These are phyloP conservation scores for Magnaporthiopsis incrustans DNA, from an alignment of 2,329 filamentous ascomycete species.

Conservation along the genomic window DNA sequence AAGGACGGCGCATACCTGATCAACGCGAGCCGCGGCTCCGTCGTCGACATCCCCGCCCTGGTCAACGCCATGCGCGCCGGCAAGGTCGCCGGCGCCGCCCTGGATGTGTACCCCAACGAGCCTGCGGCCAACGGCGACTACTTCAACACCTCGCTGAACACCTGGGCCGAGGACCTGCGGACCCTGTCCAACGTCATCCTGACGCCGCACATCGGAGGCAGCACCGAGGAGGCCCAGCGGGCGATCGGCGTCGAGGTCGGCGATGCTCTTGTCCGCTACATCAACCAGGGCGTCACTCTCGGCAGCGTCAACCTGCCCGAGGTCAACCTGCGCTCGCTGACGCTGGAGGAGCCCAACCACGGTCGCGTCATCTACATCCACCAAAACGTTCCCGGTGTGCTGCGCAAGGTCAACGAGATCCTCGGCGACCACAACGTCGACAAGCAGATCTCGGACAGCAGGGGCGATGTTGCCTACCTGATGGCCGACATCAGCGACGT, in stretches of 20 bases:
- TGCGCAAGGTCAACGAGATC: constrained; percentile 91
- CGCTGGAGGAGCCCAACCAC: constrained; percentile 80
- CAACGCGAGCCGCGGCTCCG: constrained; percentile 88
- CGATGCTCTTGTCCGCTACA: constrained; percentile 82
- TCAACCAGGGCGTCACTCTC: constrained; percentile 87
- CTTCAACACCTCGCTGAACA: constrained; percentile 77
- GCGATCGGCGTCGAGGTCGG: constrained; percentile 93
- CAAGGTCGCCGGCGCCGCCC: constrained; percentile 85
- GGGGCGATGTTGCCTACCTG: constrained; percentile 88
- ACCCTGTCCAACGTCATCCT: constrained; percentile 86
- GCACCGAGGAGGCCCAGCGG: constrained; percentile 93
- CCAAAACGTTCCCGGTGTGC: constrained; percentile 89
- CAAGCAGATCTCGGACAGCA: constrained; percentile 96
- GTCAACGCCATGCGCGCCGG: constrained; percentile 80
- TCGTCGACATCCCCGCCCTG: constrained; percentile 88
- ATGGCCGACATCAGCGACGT: constrained; percentile 97
- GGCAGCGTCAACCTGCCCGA: constrained; percentile 97
- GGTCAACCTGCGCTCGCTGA: constrained; percentile 80
- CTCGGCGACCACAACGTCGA: constrained; percentile 94
- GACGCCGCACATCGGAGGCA: constrained; percentile 94
- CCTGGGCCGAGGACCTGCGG: constrained; percentile 78
- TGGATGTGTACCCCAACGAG: constrained; percentile 94
- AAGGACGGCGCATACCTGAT: constrained; percentile 89
- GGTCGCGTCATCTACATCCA: constrained; percentile 95
- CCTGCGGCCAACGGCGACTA: constrained; percentile 91